These are phyloP conservation scores for Dictyostelium brefeldianum DNA, from an alignment of 78 protist species.

Conservation along the genomic window DNA sequence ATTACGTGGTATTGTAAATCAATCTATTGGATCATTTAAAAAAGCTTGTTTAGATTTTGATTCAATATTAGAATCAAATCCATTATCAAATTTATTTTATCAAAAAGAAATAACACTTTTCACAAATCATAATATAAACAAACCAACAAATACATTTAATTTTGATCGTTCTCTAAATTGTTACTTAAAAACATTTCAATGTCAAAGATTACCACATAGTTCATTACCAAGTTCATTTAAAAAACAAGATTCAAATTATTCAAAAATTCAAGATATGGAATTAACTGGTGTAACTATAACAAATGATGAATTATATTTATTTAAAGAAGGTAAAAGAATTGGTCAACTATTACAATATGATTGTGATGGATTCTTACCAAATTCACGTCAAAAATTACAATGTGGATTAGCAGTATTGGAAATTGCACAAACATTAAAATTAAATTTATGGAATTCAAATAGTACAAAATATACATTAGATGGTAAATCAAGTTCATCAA, in stretches of 20 bases:
- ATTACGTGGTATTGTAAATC: slow-evolving; percentile 21
- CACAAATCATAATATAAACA: slow-evolving; percentile 28
- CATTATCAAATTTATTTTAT: slow-evolving; percentile 23
- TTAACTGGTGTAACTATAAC: neutral
- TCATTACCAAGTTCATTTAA: slow-evolving; percentile 5
- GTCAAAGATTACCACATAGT: slow-evolving; percentile 27
- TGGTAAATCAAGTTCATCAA: slow-evolving; percentile 1
- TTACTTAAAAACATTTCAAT: slow-evolving; percentile 54
- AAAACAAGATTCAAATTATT: neutral
- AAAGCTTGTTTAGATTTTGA: slow-evolving; percentile 16
- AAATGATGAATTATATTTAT: neutral
- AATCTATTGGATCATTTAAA: slow-evolving; percentile 9
- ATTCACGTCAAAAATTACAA: slow-evolving; percentile 71
- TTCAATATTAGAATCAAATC: neutral
- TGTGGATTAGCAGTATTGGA: slow-evolving; percentile 74
- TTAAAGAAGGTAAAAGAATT: slow-evolving; percentile 27
- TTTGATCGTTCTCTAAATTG: slow-evolving; percentile 22
- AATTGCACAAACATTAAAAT: slow-evolving; percentile 71
- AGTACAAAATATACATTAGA: neutral
- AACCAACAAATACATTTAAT: neutral
- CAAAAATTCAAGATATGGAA: neutral
- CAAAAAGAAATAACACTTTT: slow-evolving; percentile 40
- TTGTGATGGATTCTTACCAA: slow-evolving; percentile 81
- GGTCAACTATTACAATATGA: slow-evolving; percentile 73
- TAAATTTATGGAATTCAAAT: slow-evolving; percentile 3